A percentile compares a stretch with the other conserved stretches of the same genome.
Conservation (phyloP, 1,284 basidiomycete genomes). For the Phaffia rhodozyma region DNA sequence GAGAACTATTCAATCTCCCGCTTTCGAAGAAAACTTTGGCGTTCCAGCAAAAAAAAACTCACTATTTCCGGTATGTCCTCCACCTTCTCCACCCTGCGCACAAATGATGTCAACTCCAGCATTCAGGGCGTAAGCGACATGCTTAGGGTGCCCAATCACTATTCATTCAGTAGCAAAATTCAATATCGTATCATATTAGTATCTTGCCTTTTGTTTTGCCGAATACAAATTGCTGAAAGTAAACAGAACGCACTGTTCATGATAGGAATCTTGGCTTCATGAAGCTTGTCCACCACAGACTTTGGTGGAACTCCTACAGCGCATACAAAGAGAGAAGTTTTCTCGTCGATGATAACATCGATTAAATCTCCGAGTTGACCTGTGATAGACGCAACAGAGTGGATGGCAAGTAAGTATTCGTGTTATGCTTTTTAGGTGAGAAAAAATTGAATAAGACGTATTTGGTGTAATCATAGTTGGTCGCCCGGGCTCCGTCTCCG, state of each 20-base stretch:
- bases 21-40: not conserved
- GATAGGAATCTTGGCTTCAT: conserved; percentile 63
- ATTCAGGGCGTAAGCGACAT: conserved; percentile 64
- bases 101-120: conserved; percentile 77
- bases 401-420: not conserved
- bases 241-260: conserved; percentile 51
- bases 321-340: conserved; percentile 68
- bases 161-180: conserved; percentile 25
- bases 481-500: conserved; percentile 68
- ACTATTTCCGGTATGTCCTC: conserved; percentile 45
- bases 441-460: not conserved
- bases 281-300: conserved; percentile 61
- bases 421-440: no score
- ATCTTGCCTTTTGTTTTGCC: no score
- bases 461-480: conserved; percentile 42
- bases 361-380: conserved; percentile 58
- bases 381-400: conserved; percentile 63
- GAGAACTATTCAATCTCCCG: no score
- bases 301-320: conserved; percentile 61
- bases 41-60: conserved; percentile 30
- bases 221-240: no score
- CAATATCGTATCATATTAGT: not conserved
- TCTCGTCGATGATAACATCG: conserved; percentile 77
- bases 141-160: conserved; percentile 83
- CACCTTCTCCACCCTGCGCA: conserved; percentile 69